Conservation (phyloP, 495 filamentous ascomycete genomes). For the Tuber brumale region DNA sequence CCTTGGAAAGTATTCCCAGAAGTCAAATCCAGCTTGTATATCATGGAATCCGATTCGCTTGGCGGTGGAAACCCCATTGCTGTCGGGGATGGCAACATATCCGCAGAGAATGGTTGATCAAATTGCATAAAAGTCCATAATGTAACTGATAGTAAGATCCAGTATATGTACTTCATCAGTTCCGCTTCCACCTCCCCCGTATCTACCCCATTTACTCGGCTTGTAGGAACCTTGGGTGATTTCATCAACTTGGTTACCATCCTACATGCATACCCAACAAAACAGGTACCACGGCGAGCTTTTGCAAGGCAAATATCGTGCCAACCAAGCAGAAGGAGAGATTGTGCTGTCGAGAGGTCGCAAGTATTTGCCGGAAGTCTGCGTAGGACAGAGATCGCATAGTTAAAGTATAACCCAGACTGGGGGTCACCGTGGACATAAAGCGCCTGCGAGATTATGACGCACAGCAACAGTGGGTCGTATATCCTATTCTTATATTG, state of each 20-base stretch:
- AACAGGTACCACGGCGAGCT: not conserved
- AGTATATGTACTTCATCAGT: slow-evolving; percentile 1
- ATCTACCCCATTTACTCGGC: not conserved
- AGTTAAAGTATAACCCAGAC: not conserved
- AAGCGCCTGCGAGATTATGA: slow-evolving; percentile 5
- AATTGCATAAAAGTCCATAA: not conserved
- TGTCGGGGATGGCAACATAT: not conserved
- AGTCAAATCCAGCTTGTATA: slow-evolving; percentile 1
- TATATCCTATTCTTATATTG: slow-evolving; percentile 1
- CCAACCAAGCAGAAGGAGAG: not conserved
- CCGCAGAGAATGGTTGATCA: not conserved
- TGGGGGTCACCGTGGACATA: not conserved
- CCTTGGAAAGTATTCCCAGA: not conserved
- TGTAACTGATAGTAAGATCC: not conserved
- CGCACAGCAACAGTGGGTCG: not conserved
- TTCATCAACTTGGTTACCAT: slow-evolving; percentile 1
- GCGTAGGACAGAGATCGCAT: not conserved
- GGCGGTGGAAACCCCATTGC: not conserved
- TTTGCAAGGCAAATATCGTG: not conserved
- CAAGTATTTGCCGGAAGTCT: slow-evolving; percentile 2
- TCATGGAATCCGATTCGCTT: not conserved
- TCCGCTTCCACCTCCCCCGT: not conserved
- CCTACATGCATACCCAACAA: not conserved
- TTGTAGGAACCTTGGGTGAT: slow-evolving; percentile 1
- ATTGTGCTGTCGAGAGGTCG: not conserved